These are phyloP conservation scores for Pinus tabuliformis DNA, from an alignment of 75 land plant species.

Conservation along the genomic window DNA sequence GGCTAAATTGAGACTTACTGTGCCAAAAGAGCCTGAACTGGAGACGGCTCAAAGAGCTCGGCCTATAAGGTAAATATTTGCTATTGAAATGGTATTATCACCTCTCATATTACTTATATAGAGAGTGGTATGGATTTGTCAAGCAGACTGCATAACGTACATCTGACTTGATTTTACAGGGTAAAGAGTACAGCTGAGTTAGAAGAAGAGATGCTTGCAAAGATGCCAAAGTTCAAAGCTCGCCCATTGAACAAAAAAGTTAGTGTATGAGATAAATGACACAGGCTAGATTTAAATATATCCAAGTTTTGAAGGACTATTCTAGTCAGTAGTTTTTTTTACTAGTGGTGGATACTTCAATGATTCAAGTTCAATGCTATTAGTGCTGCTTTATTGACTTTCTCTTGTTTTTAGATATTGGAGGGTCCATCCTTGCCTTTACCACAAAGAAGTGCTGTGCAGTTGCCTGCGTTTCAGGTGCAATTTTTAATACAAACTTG, in stretches of 20 bases:
- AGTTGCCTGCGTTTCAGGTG: conserved; percentile 67
- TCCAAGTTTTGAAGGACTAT: not conserved
- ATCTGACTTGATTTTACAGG: conserved; percentile 34
- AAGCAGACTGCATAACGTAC: not conserved
- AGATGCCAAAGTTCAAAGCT: conserved; percentile 59
- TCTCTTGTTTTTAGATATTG: conserved; percentile 53
- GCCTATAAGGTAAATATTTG: conserved; percentile 38
- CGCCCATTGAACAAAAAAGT: conserved; percentile 76
- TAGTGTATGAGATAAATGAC: not conserved
- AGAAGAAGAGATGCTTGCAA: conserved; percentile 36
- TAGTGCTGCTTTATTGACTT: not conserved
- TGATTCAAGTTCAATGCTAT: not conserved
- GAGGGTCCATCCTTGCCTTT: conserved; percentile 48
- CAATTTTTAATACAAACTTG: not conserved
- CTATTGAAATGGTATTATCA: not conserved
- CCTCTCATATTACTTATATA: not conserved
- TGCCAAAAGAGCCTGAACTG: conserved; percentile 84
- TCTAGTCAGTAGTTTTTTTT: not conserved
- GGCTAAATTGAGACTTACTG: conserved; percentile 48
- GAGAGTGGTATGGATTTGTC: not conserved
- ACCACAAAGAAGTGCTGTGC: conserved; percentile 39
- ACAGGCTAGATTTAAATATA: not conserved
- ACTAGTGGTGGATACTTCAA: not conserved
- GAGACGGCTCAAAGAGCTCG: conserved; percentile 70
- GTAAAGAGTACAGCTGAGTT: conserved; percentile 35